Base-by-base conservation (phyloP, 164 flowering plant genomes). In the Piper betle region DNA sequence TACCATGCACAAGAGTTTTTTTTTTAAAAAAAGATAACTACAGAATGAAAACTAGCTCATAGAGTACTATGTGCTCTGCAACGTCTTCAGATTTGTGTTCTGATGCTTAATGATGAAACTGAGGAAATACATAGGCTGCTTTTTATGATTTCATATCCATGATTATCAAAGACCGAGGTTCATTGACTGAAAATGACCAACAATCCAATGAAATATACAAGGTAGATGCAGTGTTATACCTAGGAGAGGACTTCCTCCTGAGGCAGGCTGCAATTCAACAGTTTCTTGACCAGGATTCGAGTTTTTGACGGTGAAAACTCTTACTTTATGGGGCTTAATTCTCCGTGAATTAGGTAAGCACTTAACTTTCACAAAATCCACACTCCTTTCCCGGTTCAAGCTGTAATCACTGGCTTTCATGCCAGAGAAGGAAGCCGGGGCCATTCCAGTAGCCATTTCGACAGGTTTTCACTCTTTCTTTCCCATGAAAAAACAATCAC, bases 161-260 rank as follows among this genome's bases (percentile, higher is more conserved):
- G 50, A 12, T 2, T 46, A 46, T 10, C 50, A 46, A 46, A 46
- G 12, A 46, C 12, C 13, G 33, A 25, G 33, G 33, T 15, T 43
- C 15, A 10, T 15, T 9, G 15, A 6, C 50, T 6, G 12, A 46
- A 46, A 46, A 46, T 46, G 15, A 46, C 50, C 6, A 10, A 42
- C 46, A 46, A 15, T 9, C 5, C 50, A 46, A 12, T 12, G 15
- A 15, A 46, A 46, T 46, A 10, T 46, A 46, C 10, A 10, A 58
- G 5, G 13, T 18, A 58, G 39, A 39, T 18, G 61, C 5, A 5
- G 41, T 37, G 6, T 41, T 65, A 52, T 80, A 89, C 96, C 96
- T 73, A 92, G 73, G 33, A 92, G 80, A 57, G 85, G 87, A 70
- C 91, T 89, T 53, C 96, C 98, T 53, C 80, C 94, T 6, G 96